A percentile compares a stretch with the other conserved stretches of the same genome.
phyloP scores from a whole-genome alignment of 2,329 filamentous ascomycete species.

The Escovopsis weberi region DNA sequence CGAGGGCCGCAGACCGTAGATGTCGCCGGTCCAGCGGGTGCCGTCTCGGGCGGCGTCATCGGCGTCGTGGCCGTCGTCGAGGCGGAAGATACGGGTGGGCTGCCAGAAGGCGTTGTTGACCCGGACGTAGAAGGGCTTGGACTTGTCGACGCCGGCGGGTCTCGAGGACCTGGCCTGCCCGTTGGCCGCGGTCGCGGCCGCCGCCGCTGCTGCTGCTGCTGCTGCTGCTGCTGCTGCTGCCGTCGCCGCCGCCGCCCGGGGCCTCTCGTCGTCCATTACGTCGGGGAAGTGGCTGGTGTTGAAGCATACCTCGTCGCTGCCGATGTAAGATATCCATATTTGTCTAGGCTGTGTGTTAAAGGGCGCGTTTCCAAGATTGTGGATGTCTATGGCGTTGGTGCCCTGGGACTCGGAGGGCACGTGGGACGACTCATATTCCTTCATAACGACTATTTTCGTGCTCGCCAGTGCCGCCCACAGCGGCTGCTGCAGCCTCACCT shows the following conservation, averaged over 20 bases:
- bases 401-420: constrained; percentile 58
- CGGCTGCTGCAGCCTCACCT: constrained; percentile 79
- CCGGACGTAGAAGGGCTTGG: constrained; percentile 65
- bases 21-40: constrained; percentile 54
- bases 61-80: constrained; percentile 20
- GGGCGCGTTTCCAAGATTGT: constrained; percentile 62
- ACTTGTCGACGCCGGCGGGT: constrained; percentile 43
- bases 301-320: constrained; percentile 64
- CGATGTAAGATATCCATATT: constrained; percentile 71
- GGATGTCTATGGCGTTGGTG: constrained; percentile 61
- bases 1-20: constrained; percentile 53
- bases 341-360: constrained; percentile 56
- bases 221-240: too few relatives aligned
- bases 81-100: constrained; percentile 53
- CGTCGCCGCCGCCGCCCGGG: background rate
- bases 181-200: constrained; percentile 8
- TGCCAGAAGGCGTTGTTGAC: constrained; percentile 72
- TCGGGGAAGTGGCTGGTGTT: constrained; percentile 51
- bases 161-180: constrained; percentile 15
- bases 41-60: constrained; percentile 17
- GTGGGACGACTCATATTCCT: constrained; percentile 75
- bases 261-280: constrained; percentile 19
- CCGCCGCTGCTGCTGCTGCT: constrained; percentile 6
- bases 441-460: constrained; percentile 91
- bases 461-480: constrained; percentile 90